Evolutionary conservation across 2,329 filamentous ascomycete genomes (phyloP).

Genomic region (Drechslerella stenobrocha): DNA sequence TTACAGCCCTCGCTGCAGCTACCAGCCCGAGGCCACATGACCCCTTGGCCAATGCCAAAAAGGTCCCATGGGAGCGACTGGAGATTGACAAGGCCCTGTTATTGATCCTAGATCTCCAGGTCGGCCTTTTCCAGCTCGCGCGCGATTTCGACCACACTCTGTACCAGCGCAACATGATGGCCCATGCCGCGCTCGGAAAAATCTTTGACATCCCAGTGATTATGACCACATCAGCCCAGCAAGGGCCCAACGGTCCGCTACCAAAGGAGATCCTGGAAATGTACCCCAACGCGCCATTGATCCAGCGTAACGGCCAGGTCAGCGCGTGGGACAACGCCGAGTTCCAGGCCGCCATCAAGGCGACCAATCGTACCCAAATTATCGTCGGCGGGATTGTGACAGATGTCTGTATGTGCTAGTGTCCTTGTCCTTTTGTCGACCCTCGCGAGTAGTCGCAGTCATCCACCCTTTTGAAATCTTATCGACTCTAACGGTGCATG

Average conservation of each 20-base stretch:
- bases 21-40: conserved; percentile 43
- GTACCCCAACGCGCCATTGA: conserved; percentile 69
- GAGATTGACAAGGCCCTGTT: conserved; percentile 58
- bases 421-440: no score
- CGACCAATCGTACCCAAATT: conserved; percentile 69
- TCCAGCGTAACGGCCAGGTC: conserved; percentile 71
- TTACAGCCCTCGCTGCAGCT: conserved; percentile 48
- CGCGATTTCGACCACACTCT: conserved; percentile 69
- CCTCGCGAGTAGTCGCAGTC: no score
- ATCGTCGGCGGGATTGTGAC: conserved; percentile 74
- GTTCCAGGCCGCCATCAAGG: conserved; percentile 68
- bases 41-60: conserved; percentile 31
- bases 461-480: no score
- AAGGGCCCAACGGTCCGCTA: conserved; percentile 71
- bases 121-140: conserved; percentile 64
- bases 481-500: no score
- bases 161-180: conserved; percentile 69
- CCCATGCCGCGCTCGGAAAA: conserved; percentile 68
- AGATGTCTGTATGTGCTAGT: conserved; percentile 65
- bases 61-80: conserved; percentile 53
- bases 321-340: conserved; percentile 75
- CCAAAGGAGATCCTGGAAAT: conserved; percentile 70
- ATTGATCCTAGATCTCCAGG: conserved; percentile 65
- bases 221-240: conserved; percentile 70
- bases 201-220: conserved; percentile 70